A percentile compares a stretch with the other conserved stretches of the same genome.
phyloP scores from a whole-genome alignment of 2,329 filamentous ascomycete genomes.

The Aspergillus bombycis region DNA sequence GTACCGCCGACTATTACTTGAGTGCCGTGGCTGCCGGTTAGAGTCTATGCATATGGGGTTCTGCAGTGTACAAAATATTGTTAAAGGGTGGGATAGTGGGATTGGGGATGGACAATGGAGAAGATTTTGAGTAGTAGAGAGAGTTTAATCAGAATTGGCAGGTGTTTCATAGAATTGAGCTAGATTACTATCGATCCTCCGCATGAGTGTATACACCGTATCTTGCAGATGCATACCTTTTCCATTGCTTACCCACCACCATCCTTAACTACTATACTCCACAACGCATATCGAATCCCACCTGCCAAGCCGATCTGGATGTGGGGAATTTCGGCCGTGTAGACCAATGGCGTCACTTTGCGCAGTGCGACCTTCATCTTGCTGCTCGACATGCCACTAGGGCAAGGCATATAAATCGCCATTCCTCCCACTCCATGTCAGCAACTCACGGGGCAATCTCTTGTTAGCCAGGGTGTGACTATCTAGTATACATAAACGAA shows the following conservation, averaged over 20 bases:
- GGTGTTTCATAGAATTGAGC: no score
- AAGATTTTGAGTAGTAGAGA: not conserved
- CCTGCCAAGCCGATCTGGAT: not conserved
- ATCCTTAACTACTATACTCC: not conserved
- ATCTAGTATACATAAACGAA: not conserved
- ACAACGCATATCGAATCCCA: not conserved
- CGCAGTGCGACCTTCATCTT: not conserved
- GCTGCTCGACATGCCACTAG: not conserved
- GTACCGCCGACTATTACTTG: conserved; percentile 7
- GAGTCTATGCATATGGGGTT: not conserved
- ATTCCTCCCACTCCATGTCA: not conserved
- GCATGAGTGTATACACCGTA: not conserved
- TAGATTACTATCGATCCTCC: no score
- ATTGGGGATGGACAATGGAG: not conserved
- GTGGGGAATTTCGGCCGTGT: not conserved
- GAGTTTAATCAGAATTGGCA: not conserved
- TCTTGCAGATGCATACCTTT: not conserved
- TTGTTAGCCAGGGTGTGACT: fast-evolving
- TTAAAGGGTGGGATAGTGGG: not conserved
- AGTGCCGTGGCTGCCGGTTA: not conserved
- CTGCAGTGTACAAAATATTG: not conserved
- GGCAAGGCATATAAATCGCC: not conserved
- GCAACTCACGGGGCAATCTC: fast-evolving
- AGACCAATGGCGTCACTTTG: conserved; percentile 8
- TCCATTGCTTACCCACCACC: not conserved